Percentiles rank a stretch among this genome's conserved stretches.
phyloP scores from a whole-genome alignment of 169 alveolate species.

The Cryptosporidium parvum region DNA sequence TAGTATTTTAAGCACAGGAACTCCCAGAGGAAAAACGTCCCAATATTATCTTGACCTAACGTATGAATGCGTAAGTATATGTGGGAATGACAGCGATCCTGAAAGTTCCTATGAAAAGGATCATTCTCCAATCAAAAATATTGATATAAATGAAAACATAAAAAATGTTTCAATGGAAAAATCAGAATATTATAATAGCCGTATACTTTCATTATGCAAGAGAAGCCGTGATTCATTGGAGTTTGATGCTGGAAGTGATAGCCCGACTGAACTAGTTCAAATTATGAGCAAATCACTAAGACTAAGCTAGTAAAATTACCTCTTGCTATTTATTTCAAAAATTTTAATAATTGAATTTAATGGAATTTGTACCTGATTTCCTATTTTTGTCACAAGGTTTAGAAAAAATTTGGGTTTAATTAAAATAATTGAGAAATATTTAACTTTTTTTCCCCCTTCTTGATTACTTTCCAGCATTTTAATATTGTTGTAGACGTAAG shows the following conservation, averaged over 20 bases:
- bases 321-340: neutral
- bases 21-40: neutral
- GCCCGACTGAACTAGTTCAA: slow-evolving; percentile 45
- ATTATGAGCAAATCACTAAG: slow-evolving; percentile 55
- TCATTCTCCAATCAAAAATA: neutral
- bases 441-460: neutral
- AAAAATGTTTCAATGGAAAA: neutral
- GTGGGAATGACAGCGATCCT: slow-evolving; percentile 37
- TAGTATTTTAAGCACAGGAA: slow-evolving; percentile 57
- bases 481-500: neutral
- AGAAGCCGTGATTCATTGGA: slow-evolving; percentile 39
- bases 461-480: neutral
- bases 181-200: neutral
- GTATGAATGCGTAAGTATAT: slow-evolving; percentile 2
- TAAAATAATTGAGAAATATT: neutral
- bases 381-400: neutral
- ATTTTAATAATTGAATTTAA: too few species aligned
- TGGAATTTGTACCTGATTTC: neutral
- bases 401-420: slow-evolving; percentile 1
- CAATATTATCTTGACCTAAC: slow-evolving; percentile 2
- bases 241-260: slow-evolving; percentile 30
- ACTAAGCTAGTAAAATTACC: slow-evolving; percentile 13
- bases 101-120: slow-evolving; percentile 13
- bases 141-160: neutral
- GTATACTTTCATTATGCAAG: slow-evolving; percentile 10